These are phyloP conservation scores for Beauveria sp. DNA, from an alignment of 2,329 filamentous ascomycete genomes.

Conservation along the genomic window DNA sequence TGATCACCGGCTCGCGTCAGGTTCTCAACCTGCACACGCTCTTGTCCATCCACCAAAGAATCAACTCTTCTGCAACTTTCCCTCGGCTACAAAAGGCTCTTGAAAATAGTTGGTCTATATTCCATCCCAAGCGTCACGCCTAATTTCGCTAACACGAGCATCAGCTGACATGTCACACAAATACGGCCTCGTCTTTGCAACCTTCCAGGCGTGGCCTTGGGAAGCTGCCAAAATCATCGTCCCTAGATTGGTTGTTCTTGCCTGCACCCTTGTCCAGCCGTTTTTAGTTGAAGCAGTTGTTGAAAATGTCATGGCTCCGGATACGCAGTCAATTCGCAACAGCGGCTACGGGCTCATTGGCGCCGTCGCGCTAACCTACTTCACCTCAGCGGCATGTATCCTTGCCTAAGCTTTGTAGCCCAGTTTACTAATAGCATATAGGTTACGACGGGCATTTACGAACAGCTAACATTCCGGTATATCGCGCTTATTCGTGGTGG, in stretches of 20 bases:
- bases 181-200: constrained; percentile 4
- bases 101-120: constrained; percentile 7
- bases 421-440: neutral
- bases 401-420: neutral
- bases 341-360: constrained; percentile 7
- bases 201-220: neutral
- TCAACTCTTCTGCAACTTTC: constrained; percentile 9
- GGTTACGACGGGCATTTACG: constrained; percentile 6
- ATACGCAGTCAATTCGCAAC: constrained; percentile 1
- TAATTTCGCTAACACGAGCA: neutral
- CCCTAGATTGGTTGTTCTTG: neutral
- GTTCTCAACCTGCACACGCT: constrained; percentile 7
- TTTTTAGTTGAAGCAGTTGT: constrained; percentile 2
- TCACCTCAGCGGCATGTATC: neutral
- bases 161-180: neutral
- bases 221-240: neutral
- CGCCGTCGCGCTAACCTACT: constrained; percentile 1
- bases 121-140: constrained; percentile 2
- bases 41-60: constrained; percentile 8
- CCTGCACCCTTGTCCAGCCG: neutral
- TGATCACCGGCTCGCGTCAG: constrained; percentile 1
- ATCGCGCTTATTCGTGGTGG: constrained; percentile 7
- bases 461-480: constrained; percentile 8
- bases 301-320: neutral
- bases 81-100: constrained; percentile 2